Evolutionary conservation across 2,329 filamentous ascomycete genomes (phyloP).

Genomic region (Xylaria sp.): DNA sequence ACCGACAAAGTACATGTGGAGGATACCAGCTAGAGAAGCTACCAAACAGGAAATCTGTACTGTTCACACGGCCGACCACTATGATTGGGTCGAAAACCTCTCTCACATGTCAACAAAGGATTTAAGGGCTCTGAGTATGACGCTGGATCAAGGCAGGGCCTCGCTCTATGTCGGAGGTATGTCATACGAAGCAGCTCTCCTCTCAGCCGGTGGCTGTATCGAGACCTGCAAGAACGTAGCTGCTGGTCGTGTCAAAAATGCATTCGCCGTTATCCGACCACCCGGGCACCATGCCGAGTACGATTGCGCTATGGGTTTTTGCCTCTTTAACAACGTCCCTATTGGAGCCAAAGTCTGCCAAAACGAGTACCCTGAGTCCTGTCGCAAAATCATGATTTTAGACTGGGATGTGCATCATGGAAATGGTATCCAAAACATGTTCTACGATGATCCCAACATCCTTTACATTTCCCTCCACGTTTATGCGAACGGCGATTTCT

Average conservation of each 20-base stretch:
- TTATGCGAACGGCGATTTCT: conserved; percentile 84
- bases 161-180: conserved; percentile 86
- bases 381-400: conserved; percentile 89
- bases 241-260: conserved; percentile 85
- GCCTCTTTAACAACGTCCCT: conserved; percentile 97
- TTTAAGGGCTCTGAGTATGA: conserved; percentile 73
- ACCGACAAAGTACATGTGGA: conserved; percentile 74
- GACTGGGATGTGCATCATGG: conserved; percentile 89
- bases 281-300: conserved; percentile 95
- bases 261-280: conserved; percentile 92
- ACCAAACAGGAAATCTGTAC: conserved; percentile 82
- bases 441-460: conserved; percentile 93
- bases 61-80: conserved; percentile 82
- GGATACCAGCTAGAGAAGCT: conserved; percentile 83
- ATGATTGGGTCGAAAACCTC: conserved; percentile 76
- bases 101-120: conserved; percentile 68
- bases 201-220: conserved; percentile 93
- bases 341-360: conserved; percentile 92
- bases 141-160: conserved; percentile 72
- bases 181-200: conserved; percentile 81
- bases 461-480: conserved; percentile 97
- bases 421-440: conserved; percentile 96
- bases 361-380: conserved; percentile 78
- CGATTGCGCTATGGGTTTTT: conserved; percentile 90
- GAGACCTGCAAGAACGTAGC: conserved; percentile 96